Conservation (phyloP, 352 stramenopile species). For the Vaucheria bursata region DNA sequence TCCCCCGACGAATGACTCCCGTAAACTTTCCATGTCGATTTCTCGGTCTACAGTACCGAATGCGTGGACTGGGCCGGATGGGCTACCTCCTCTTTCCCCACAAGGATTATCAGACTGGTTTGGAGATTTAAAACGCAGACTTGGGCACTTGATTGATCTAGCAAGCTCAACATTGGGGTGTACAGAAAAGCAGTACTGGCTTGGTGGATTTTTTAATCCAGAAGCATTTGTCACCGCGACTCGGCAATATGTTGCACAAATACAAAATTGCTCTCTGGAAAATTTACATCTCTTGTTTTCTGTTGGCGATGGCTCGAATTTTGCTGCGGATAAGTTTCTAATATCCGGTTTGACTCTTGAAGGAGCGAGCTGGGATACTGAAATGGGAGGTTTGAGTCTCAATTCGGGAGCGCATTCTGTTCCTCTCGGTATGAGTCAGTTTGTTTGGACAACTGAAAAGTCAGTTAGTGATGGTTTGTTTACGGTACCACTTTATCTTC, state of each 20-base stretch:
- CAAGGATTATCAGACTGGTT: slow-evolving; percentile 25
- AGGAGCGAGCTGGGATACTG: slow-evolving; percentile 59
- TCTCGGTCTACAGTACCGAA: slow-evolving; percentile 18
- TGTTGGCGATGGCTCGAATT: slow-evolving; percentile 50
- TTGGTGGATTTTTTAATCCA: slow-evolving; percentile 80
- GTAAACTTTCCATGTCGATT: slow-evolving; percentile 22
- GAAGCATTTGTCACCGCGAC: slow-evolving; percentile 82
- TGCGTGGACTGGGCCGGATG: slow-evolving; percentile 6
- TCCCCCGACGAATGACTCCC: slow-evolving; percentile 70
- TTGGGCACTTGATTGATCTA: slow-evolving; percentile 23
- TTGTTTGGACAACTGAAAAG: too few species aligned
- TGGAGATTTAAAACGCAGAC: slow-evolving; percentile 27
- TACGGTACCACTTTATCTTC: slow-evolving; percentile 69
- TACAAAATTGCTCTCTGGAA: slow-evolving; percentile 67
- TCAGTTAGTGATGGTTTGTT: not conserved
- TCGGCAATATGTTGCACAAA: slow-evolving; percentile 70
- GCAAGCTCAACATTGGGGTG: not conserved
- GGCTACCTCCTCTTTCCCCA: not conserved
- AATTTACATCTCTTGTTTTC: slow-evolving; percentile 68
- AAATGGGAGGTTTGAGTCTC: slow-evolving; percentile 55
- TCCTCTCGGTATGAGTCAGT: slow-evolving; percentile 56
- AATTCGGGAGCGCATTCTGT: slow-evolving; percentile 66
- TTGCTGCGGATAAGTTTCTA: slow-evolving; percentile 54
- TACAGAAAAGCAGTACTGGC: slow-evolving; percentile 53
- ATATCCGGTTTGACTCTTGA: slow-evolving; percentile 68